Base-by-base conservation (phyloP, 441 rosid genomes). In the Erodium moschatum region DNA sequence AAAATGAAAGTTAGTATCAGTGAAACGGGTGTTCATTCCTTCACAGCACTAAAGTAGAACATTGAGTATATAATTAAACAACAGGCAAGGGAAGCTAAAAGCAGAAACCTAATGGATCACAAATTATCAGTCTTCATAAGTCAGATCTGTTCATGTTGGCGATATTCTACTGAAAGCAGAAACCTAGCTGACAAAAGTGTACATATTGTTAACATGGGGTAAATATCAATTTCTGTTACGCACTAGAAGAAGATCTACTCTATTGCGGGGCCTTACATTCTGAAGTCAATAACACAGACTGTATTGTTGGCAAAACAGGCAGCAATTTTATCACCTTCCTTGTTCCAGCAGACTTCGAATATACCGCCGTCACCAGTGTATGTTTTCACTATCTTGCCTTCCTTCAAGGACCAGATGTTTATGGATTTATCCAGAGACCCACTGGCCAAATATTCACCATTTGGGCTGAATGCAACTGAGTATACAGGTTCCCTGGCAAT, bases 331-430 rank as follows among this genome's bases (percentile, higher is more conserved):
- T 85, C 89, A 54, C 99, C 97, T 79, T 95, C 97, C 79, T 87
- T 95, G 42, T 88, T 95, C 97, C 99, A 91, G 77, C 97, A 90
- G 71, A 91, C 99, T 79, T 95, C 97, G 67, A 88, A 95, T 33
- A 95, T 90, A 6, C 97, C 96, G n/a, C 99, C 99, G 9, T 81
- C 83, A 67, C 99, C 99, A 0, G 89, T 77, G 74, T 87, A 91
- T 12, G 97, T 90, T 79, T 87, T 92, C 60, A 88, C 89, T 5
- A 95, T 85, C 82, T 86, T 95, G 20, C 84, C 87, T 71, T 95
- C 97, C 79, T 90, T 95, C 67, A 92, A 69, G 8, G 99, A 95
- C 99, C 99, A 95, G 50, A 95, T 78, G 75, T 87, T 96, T 64
- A 95, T 86, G 60, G 96, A 89, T 74, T 67, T 89, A 81, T 95